Evolutionary conservation across 2,329 filamentous ascomycete species (phyloP), one percentile per base, ranked within the genome.

Genomic region (Colletotrichum cuscutae): DNA sequence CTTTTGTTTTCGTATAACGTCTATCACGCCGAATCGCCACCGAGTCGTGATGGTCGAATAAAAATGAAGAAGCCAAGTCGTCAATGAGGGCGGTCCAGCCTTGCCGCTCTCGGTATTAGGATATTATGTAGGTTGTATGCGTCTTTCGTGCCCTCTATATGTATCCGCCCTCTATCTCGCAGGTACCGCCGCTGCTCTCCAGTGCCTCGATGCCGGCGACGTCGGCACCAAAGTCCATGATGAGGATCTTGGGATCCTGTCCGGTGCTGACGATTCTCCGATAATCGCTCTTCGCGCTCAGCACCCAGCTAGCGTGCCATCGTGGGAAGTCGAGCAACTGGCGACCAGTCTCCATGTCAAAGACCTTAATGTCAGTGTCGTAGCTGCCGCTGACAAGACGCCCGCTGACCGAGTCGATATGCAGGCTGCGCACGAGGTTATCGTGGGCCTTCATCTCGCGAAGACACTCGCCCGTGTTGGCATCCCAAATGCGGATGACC

Each of bases 261-360:
- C 95, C 97, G 0, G 96, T 97, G 77, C 95, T 97, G 74, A 99
- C 94, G 75, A 99, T 97, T 74, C 97, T 91, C 72, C 96, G 89
- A 82, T 98, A 98, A 80, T 99, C 96, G 75, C 94, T 95, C 87
- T 98, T 98, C 64, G 97, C 97, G 75, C 94, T 95, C 72, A 99
- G 85, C 79, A 99, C 97, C 97, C 97, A 99, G 83, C 95, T 97
- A 12, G 93, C 93, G 71, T 98, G 97, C 95, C 95, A 98, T 76
- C 94, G 92, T n/a, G 95, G 94, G 78, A 98, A 96, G 77, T 95
- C 92, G 74, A 97, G 90, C 73, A 96, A 89, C 76, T 95, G 88
- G 59, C 91, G 86, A 42, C 95, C 96, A 3, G 92, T 93, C 75
- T 92, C 91, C 84, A 97, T 93, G 81, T 98, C 94, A 83, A 95